These are phyloP conservation scores for Kondoa malvinella DNA, from an alignment of 768 basidiomycete species.

Conservation along the genomic window DNA sequence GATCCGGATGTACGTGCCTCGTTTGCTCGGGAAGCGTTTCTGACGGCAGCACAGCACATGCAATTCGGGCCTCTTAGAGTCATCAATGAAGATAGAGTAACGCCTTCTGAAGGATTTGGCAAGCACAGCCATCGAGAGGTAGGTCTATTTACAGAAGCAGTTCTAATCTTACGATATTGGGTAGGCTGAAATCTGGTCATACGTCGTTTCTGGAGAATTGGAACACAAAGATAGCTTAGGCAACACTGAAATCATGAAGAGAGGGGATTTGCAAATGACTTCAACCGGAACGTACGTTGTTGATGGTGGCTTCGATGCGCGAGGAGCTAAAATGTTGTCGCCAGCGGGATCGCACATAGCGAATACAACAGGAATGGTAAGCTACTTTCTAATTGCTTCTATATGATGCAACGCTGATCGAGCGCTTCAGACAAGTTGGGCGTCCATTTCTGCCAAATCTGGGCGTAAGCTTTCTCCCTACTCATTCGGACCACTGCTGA, in stretches of 20 bases:
- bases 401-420: neutral
- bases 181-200: slow-evolving; percentile 83
- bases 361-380: slow-evolving; percentile 41
- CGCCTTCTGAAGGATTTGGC: slow-evolving; percentile 59
- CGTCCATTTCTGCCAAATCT: slow-evolving; percentile 52
- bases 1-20: slow-evolving; percentile 31
- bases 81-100: slow-evolving; percentile 69
- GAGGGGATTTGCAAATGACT: slow-evolving; percentile 74
- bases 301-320: neutral
- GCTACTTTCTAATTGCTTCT: neutral
- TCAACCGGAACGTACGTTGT: neutral
- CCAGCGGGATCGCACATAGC: slow-evolving; percentile 76
- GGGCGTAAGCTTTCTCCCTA: no score
- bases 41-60: slow-evolving; percentile 22
- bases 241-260: slow-evolving; percentile 70
- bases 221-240: slow-evolving; percentile 85
- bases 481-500: no score
- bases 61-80: slow-evolving; percentile 65
- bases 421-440: slow-evolving; percentile 21
- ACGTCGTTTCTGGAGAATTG: slow-evolving; percentile 58
- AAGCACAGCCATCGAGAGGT: slow-evolving; percentile 32
- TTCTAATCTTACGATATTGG: slow-evolving; percentile 27
- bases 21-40: neutral
- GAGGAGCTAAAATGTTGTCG: slow-evolving; percentile 39
- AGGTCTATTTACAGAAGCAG: neutral